Percentiles rank a stretch among this genome's conserved stretches.
Conservation (phyloP, 2,329 filamentous ascomycete genomes). For the Exophiala spinifera region DNA sequence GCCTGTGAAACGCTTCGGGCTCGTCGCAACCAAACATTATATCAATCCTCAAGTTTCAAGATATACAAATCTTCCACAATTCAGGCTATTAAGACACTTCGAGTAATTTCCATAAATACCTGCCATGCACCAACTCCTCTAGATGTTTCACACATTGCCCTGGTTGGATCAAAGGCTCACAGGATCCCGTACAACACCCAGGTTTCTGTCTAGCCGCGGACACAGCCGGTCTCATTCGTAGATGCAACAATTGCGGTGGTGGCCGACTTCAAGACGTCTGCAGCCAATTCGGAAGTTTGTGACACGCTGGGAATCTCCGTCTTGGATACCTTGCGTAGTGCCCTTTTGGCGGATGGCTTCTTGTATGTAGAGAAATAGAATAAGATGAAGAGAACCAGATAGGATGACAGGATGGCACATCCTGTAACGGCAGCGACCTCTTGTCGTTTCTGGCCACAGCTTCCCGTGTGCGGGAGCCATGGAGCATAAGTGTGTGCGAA, state of each 20-base stretch:
- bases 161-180: background rate
- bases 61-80: too few species aligned
- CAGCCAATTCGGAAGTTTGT: conserved; percentile 22
- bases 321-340: conserved; percentile 68
- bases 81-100: too few species aligned
- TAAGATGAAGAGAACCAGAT: conserved; percentile 96
- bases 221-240: background rate
- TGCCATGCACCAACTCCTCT: too few species aligned
- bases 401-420: conserved; percentile 87
- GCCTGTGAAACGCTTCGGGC: too few species aligned
- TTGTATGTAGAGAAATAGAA: conserved; percentile 97
- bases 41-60: too few species aligned
- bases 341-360: conserved; percentile 67
- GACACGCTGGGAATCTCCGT: conserved; percentile 50
- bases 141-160: too few species aligned
- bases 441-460: conserved; percentile 74
- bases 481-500: conserved; percentile 89
- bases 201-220: background rate
- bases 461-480: conserved; percentile 76
- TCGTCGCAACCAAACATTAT: too few species aligned
- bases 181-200: background rate
- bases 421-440: conserved; percentile 94
- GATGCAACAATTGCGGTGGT: conserved; percentile 5
- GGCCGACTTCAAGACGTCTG: conserved; percentile 27
- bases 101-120: too few species aligned